Base-by-base conservation (phyloP, 257 asterid genomes). In the Salvia splendens region DNA sequence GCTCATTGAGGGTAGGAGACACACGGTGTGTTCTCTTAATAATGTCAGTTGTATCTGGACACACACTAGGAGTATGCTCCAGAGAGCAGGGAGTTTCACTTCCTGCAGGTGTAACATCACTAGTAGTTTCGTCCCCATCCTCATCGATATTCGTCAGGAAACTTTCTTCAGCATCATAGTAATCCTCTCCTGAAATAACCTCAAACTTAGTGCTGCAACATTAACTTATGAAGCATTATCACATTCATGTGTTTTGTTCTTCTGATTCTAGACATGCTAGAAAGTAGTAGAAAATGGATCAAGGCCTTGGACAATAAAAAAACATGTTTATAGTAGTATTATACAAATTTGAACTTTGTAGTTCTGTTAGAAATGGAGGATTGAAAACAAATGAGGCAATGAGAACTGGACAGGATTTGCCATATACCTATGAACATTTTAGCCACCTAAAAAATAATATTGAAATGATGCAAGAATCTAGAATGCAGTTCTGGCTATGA, bases 91-190 rank as follows among this genome's bases (percentile, higher is more conserved):
- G 75, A 63, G 78, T 70, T 10, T 70, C 83, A 62, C 69, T 78
- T 65, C 30, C 67, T 1, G 70, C 64, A 61, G 53, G 10, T 38
- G 32, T 46, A 32, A 62, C 75, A 73, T 61, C 78, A 61, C 60
- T 55, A 46, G 67, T 60, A 50, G 57, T 51, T 65, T 62, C 71
- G 16, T 59, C 57, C 3, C 33, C 73, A 11, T 78, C 79, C 28
- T 30, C 62, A 57, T 61, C 68, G 28, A 52, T 63, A 45, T 68
- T 55, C 46, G 50, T 56, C 24, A 71, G 70, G 61, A 87, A 73
- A 54, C 59, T 61, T 72, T 84, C 93, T 67, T 68, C 79, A 33
- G 95, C 83, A 71, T 87, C 96, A 65, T 79, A 74, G 82, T 81
- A 89, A 65, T 73, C 82, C 46, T 85, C 85, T 49, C 89, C 96